phyloP scores from a whole-genome alignment of 352 stramenopile genomes.

The Pythium graminicola region DNA sequence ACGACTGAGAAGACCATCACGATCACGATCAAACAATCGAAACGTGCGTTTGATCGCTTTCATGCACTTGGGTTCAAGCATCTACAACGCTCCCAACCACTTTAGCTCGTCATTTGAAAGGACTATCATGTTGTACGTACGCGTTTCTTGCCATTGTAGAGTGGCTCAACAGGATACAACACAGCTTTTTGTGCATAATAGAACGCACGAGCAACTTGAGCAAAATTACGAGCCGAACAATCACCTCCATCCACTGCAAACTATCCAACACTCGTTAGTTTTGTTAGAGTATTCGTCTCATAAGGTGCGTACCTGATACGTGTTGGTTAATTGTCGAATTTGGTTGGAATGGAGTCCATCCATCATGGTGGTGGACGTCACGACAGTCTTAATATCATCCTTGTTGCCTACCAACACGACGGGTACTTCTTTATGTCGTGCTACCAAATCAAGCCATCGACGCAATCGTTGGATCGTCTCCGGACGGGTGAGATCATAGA shows the following conservation, averaged over 20 bases:
- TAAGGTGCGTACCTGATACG: slow-evolving; percentile 60
- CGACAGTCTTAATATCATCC: slow-evolving; percentile 72
- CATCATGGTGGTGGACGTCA: slow-evolving; percentile 32
- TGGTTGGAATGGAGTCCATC: slow-evolving; percentile 63
- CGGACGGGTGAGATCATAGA: slow-evolving; percentile 80
- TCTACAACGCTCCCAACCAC: too few species aligned
- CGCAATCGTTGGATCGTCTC: slow-evolving; percentile 82
- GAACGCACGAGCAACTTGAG: slow-evolving; percentile 83
- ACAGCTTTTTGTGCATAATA: slow-evolving; percentile 86
- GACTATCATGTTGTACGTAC: too few species aligned
- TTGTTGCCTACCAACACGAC: slow-evolving; percentile 88
- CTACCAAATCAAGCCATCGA: slow-evolving; percentile 82
- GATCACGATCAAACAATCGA: slow-evolving; percentile 77
- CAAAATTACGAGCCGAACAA: slow-evolving; percentile 86
- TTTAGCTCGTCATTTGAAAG: too few species aligned
- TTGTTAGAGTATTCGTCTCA: too few species aligned
- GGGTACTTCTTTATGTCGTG: slow-evolving; percentile 79
- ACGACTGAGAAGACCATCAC: slow-evolving; percentile 71
- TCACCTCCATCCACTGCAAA: slow-evolving; percentile 80
- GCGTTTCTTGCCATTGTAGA: slow-evolving; percentile 82
- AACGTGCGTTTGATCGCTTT: slow-evolving; percentile 87
- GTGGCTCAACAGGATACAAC: slow-evolving; percentile 81
- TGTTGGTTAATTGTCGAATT: slow-evolving; percentile 61
- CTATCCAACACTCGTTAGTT: too few species aligned
- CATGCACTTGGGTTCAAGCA: slow-evolving; percentile 73